Evolutionary conservation across 208 protist species (phyloP), one percentile per base, ranked within the genome.

Genomic region (Wallacemonas rigidus): DNA sequence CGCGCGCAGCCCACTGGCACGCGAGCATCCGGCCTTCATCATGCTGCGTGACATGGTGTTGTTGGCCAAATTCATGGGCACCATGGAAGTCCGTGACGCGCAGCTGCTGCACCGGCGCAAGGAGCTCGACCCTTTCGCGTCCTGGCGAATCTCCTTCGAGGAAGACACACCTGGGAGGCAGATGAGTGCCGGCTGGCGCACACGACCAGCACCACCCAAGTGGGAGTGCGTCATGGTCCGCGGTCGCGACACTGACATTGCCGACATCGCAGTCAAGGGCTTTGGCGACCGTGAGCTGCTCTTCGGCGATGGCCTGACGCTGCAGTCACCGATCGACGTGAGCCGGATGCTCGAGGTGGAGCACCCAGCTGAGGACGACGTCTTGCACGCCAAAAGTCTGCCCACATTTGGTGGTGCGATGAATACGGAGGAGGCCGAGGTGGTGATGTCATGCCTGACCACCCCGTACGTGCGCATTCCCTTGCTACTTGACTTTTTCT

Each of bases 391-490:
- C 12, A 67, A 72, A 39, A 69, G 56, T 14, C 80, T 97, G 26
- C 91, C 91, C 41, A 87, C 77, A 26, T 95, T 95, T 68, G 90
- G 80, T 50, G 90, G 88, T 39, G 76, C 82, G 12, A 81, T 97
- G 40, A 84, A 65, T 51, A 60, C 63, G 36, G 88, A 91, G 67
- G 92, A 96, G 67, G 80, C 88, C 39, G 92, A 97, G 75, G 80
- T 92, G 71, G 79, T 98, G 57, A 75, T 98, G 4, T 94, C 86
- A 5, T 92, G 79, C 78, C 82, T 98, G 26, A 97, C 94, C 2
- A 82, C 89, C 8, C 89, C 89, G 54, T 97, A 96, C 76, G 62
- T 96, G 17, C 87, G 90, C 57, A 84, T 97, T 51, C 93, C 93
- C 4, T 79, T 97, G 8, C 71, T 94, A 26, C 82, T 95, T 35